A percentile compares a stretch with the other conserved stretches of the same genome.
phyloP scores from a whole-genome alignment of 73 alveolate species.

The Stentor roeselii region DNA sequence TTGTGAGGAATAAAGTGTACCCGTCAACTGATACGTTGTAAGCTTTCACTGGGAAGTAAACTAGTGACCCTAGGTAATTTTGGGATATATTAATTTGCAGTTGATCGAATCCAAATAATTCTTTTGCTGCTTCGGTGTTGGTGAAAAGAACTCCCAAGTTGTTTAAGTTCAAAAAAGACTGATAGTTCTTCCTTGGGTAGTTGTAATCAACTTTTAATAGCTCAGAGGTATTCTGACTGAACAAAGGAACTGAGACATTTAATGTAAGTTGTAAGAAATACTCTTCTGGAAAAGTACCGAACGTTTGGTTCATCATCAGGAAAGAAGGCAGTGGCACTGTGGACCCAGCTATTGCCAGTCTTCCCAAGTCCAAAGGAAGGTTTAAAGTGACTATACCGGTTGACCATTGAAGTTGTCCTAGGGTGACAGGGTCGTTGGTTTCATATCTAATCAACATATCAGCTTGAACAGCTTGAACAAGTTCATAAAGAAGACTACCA shows the following conservation, averaged over 20 bases:
- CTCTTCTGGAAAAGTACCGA: background rate
- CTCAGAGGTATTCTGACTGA: background rate
- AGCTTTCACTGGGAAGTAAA: background rate
- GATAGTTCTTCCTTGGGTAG: background rate
- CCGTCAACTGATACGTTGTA: background rate
- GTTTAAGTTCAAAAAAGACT: background rate
- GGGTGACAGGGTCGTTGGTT: background rate
- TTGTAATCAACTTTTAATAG: background rate
- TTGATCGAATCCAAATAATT: background rate
- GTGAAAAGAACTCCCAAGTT: background rate
- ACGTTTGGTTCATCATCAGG: background rate
- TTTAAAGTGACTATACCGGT: background rate
- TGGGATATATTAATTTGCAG: background rate
- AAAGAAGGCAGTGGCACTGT: background rate
- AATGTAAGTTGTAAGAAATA: background rate
- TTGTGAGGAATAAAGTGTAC: background rate
- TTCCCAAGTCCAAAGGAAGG: constrained; percentile 3
- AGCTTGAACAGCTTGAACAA: background rate
- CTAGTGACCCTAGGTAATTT: background rate
- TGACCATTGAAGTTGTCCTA: background rate
- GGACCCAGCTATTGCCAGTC: background rate
- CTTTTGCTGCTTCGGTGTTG: background rate
- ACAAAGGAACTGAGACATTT: background rate
- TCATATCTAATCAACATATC: background rate
- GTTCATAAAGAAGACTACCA: background rate